Evolutionary conservation across 495 filamentous ascomycete species (phyloP).

Genomic region (Podospora fimiseda): DNA sequence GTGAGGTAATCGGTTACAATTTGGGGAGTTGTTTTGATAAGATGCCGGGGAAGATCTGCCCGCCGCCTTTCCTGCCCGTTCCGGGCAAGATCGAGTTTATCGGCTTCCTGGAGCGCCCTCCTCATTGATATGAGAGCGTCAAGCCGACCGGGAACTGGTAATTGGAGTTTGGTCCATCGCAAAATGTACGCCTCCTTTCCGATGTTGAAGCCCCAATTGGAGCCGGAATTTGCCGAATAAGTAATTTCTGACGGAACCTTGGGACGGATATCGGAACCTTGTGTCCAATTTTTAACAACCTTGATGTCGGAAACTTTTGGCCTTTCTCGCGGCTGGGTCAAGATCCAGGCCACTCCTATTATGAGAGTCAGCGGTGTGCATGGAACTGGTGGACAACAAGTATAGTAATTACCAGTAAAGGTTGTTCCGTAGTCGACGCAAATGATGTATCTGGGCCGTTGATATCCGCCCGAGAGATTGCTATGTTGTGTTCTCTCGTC

Average conservation of each 20-base stretch:
- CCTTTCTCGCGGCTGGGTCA: neutral
- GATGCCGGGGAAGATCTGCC: conserved; percentile 5
- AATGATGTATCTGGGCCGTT: neutral
- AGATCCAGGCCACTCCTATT: neutral
- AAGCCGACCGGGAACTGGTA: neutral
- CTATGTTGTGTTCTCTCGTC: neutral
- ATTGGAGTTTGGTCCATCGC: conserved; percentile 8
- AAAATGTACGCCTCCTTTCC: conserved; percentile 1
- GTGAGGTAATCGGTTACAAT: neutral
- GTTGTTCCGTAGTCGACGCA: conserved; percentile 15
- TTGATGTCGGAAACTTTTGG: neutral
- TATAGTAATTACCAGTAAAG: conserved; percentile 4
- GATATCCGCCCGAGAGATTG: neutral
- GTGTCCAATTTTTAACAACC: conserved; percentile 5
- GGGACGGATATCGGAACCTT: neutral
- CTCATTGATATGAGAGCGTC: neutral
- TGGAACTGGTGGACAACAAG: too few species aligned
- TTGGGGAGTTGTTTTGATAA: neutral
- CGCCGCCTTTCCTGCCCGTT: neutral
- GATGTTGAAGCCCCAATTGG: conserved; percentile 9
- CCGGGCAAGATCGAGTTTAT: neutral
- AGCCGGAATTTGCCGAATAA: conserved; percentile 1
- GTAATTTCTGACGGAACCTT: conserved; percentile 11
- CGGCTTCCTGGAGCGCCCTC: neutral
- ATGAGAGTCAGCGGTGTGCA: neutral